Percentiles rank a stretch among this genome's conserved stretches.
Evolutionary conservation across 768 basidiomycete species (phyloP).

Genomic region (Naganishia antarctica): DNA sequence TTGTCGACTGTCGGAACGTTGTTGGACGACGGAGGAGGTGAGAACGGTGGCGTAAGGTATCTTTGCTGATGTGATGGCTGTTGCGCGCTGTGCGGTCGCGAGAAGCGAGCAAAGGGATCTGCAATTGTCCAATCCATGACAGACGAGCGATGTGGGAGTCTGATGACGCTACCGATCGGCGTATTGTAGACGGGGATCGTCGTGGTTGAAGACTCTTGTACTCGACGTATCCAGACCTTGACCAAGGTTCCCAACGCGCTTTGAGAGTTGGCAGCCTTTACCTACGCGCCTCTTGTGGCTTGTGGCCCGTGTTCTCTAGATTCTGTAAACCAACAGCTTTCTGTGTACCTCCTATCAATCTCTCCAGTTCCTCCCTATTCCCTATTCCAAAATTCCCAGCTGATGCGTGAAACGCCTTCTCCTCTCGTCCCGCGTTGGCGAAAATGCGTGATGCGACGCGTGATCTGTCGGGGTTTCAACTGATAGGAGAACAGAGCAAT

Average conservation of each 20-base stretch:
- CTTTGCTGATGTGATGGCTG: conserved; percentile 14
- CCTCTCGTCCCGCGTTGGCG: too few species aligned
- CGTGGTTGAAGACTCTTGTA: too few species aligned
- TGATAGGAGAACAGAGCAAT: not conserved
- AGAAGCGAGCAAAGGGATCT: conserved; percentile 1
- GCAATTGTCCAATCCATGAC: not conserved
- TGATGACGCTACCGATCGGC: not conserved
- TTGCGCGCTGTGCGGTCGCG: not conserved
- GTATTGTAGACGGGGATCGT: not conserved
- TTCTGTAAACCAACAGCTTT: too few species aligned
- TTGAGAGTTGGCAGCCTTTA: too few species aligned
- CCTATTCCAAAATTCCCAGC: too few species aligned
- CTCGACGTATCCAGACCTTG: too few species aligned
- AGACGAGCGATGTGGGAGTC: not conserved
- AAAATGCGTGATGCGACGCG: not conserved
- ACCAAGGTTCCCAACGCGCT: too few species aligned
- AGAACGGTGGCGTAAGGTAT: conserved; percentile 15
- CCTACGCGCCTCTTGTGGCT: too few species aligned
- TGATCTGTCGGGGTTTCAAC: too few species aligned
- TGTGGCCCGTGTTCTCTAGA: too few species aligned
- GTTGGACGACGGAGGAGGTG: not conserved
- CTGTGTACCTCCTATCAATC: too few species aligned
- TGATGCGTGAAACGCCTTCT: not conserved
- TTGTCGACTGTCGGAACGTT: not conserved
- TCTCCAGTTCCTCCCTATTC: too few species aligned